Evolutionary conservation across 495 filamentous ascomycete species (phyloP).

Genomic region (Chaetomium tenue): DNA sequence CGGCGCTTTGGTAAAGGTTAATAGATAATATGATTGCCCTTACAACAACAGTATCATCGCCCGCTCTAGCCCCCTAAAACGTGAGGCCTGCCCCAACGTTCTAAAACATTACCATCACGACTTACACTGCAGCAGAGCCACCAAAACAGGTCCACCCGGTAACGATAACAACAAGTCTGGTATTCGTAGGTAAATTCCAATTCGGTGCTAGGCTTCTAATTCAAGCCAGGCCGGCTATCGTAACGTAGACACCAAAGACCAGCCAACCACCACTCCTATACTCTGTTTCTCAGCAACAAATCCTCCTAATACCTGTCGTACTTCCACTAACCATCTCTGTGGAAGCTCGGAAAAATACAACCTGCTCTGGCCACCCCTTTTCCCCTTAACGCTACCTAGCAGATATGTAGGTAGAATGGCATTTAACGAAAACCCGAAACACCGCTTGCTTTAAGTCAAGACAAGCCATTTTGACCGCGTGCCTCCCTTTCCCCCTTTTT

Average conservation of each 20-base stretch:
- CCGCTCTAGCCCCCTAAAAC: no score
- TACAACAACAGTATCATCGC: no score
- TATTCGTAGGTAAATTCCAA: background rate
- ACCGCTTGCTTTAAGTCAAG: background rate
- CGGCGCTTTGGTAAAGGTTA: no score
- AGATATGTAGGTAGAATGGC: no score
- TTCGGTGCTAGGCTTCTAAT: background rate
- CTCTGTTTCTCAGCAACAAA: background rate
- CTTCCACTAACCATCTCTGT: background rate
- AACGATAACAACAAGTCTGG: background rate
- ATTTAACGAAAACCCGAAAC: background rate
- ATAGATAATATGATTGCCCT: no score
- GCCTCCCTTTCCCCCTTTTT: background rate
- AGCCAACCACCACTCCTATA: background rate
- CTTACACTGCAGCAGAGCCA: no score
- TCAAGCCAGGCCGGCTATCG: background rate
- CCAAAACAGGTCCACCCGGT: background rate
- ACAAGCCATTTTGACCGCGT: background rate
- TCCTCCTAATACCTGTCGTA: background rate
- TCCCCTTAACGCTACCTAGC: background rate
- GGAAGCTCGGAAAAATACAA: background rate
- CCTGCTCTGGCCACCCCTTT: background rate
- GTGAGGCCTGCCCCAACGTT: no score
- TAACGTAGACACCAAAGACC: background rate
- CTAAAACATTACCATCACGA: no score